phyloP scores from a whole-genome alignment of 495 filamentous ascomycete species.

The Trichocladium uniseriatum region DNA sequence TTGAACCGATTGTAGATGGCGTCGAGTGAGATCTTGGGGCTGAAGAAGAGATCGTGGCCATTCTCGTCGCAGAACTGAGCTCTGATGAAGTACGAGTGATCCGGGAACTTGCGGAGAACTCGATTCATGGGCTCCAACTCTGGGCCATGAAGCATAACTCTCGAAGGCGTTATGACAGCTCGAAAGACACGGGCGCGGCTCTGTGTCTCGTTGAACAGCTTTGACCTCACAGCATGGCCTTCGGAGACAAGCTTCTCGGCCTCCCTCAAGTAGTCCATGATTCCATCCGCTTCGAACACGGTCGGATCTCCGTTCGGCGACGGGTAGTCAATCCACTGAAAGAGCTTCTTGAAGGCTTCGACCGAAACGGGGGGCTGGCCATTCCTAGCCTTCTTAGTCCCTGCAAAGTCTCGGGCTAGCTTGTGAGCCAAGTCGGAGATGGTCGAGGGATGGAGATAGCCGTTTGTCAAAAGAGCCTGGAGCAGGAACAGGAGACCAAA shows the following conservation, averaged over 20 bases:
- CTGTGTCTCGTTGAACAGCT: constrained; percentile 18
- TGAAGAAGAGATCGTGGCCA: constrained; percentile 51
- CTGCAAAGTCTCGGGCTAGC: neutral
- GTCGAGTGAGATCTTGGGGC: constrained; percentile 43
- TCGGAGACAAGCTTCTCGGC: constrained; percentile 30
- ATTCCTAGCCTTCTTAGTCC: constrained; percentile 6
- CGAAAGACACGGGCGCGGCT: constrained; percentile 43
- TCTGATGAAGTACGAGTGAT: constrained; percentile 57
- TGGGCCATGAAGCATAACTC: constrained; percentile 59
- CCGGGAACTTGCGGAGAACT: constrained; percentile 58
- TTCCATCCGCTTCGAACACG: constrained; percentile 32
- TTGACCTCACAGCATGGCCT: constrained; percentile 18
- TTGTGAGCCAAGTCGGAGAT: constrained; percentile 31
- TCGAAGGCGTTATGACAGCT: constrained; percentile 58
- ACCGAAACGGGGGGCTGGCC: constrained; percentile 26
- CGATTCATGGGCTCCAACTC: constrained; percentile 63
- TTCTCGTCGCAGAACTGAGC: constrained; percentile 63
- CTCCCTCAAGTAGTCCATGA: constrained; percentile 36
- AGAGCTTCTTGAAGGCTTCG: constrained; percentile 41
- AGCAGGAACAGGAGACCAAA: constrained; percentile 40
- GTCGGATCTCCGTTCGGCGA: constrained; percentile 38
- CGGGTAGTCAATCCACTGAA: constrained; percentile 39
- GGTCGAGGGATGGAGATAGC: constrained; percentile 38
- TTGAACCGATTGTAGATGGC: constrained; percentile 53
- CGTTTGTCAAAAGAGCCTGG: constrained; percentile 44